A percentile compares a stretch with the other conserved stretches of the same genome.
Evolutionary conservation across 2,329 filamentous ascomycete genomes (phyloP).

Genomic region (Trichophyton benhamiae): DNA sequence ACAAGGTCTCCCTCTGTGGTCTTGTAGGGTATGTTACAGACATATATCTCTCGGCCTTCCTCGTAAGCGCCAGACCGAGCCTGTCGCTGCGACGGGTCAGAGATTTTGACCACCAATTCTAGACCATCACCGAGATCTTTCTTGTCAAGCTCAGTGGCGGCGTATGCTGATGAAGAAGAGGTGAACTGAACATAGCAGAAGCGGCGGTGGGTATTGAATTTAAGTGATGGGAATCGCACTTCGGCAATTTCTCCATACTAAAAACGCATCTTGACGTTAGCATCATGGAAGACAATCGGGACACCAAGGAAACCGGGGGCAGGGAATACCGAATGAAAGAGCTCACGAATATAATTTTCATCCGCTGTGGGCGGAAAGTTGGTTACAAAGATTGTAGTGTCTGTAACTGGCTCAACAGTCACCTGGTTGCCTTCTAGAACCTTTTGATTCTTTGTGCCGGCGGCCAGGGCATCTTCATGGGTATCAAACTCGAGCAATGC

Average conservation of each 20-base stretch:
- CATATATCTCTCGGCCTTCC: conserved; percentile 78
- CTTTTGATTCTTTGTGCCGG: conserved; percentile 70
- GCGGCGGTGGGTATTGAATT: conserved; percentile 73
- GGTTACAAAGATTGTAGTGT: conserved; percentile 74
- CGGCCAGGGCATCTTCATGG: conserved; percentile 66
- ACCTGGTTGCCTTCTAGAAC: conserved; percentile 62
- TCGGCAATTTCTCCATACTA: conserved; percentile 69
- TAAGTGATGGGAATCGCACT: conserved; percentile 81
- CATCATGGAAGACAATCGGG: neutral
- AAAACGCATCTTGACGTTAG: conserved; percentile 6
- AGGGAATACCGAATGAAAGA: conserved; percentile 41
- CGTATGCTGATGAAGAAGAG: conserved; percentile 52
- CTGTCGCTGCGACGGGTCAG: conserved; percentile 68
- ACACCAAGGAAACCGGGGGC: neutral
- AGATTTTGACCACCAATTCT: conserved; percentile 66
- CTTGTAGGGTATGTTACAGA: conserved; percentile 55
- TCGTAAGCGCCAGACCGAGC: conserved; percentile 64
- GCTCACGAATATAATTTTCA: conserved; percentile 41
- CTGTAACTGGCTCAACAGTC: conserved; percentile 59
- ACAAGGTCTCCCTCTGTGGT: conserved; percentile 56
- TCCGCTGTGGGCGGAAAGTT: conserved; percentile 60
- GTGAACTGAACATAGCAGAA: conserved; percentile 96
- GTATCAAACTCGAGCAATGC: conserved; percentile 78
- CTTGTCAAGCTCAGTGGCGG: conserved; percentile 61
- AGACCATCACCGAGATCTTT: conserved; percentile 55